Base-by-base conservation (phyloP, 176 grass and related monocot genomes). In the Triticum timopheevii region DNA sequence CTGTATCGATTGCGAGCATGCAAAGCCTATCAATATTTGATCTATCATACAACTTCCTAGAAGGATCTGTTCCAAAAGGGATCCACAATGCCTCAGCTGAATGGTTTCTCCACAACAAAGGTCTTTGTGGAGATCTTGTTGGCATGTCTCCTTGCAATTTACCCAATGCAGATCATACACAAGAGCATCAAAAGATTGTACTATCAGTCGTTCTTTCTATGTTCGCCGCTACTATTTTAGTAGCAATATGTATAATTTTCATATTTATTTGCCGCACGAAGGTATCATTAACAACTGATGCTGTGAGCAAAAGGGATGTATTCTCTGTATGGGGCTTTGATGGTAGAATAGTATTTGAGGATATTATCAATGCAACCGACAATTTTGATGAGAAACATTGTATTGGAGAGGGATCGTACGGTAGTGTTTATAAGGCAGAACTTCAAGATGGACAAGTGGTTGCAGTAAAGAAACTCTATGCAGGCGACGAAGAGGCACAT, bases 311-410 rank as follows among this genome's bases (percentile, higher is more conserved):
- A 62, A 62, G n/a, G 20, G 67, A 44, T 45, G 33, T 56, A n/a
- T 52, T 87, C 34, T 87, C 66, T 8, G 12, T 82, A 47, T 72
- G 66, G 52, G 59, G 30, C 67, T 88, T 88, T 13, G 86, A 88
- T 77, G 79, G 86, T 4, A 88, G 52, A 34, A n/a, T 76, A 27
- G 56, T 22, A 59, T 88, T 82, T 39, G 38, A 82, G 16, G 79
- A 88, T 77, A 82, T 88, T 11, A 56, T 65, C 13, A 52, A 16
- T 69, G 73, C 42, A 76, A 83, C 73, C 15, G 25, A 88, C 11
- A 77, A 83, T 61, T 88, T 88, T 61, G 39, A 82, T 23, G 61
- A 35, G 0, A 88, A 59, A 27, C 16, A 77, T 17, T 77, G 59
- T 35, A 45, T 88, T 59, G 86, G 86, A 23, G 42, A 15, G 17